These are phyloP conservation scores for Alternaria longipes DNA, from an alignment of 2,329 filamentous ascomycete species.

Conservation along the genomic window DNA sequence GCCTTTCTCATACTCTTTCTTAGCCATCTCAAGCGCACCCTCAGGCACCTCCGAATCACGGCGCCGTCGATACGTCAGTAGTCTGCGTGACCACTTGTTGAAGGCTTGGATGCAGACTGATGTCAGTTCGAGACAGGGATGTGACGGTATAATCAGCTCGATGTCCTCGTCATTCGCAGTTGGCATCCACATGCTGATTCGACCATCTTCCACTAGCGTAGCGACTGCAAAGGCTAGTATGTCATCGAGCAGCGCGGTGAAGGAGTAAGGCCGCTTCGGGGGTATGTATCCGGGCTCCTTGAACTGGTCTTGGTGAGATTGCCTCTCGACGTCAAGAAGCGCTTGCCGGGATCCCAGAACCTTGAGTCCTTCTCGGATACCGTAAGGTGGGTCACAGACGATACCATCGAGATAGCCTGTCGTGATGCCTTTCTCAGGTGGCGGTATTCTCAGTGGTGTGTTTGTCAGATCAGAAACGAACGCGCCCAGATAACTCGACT, in stretches of 20 bases:
- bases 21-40: slow-evolving; percentile 26
- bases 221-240: slow-evolving; percentile 82
- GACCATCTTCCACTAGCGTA: slow-evolving; percentile 79
- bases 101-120: slow-evolving; percentile 86
- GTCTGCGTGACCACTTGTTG: slow-evolving; percentile 88
- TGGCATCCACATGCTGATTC: slow-evolving; percentile 97
- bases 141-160: slow-evolving; percentile 78
- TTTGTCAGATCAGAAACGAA: slow-evolving; percentile 91
- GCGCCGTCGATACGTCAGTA: slow-evolving; percentile 84
- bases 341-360: slow-evolving; percentile 80
- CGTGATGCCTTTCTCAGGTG: slow-evolving; percentile 12
- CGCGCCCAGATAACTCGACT: slow-evolving; percentile 73
- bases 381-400: slow-evolving; percentile 94
- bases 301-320: slow-evolving; percentile 39
- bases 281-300: slow-evolving; percentile 71
- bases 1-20: slow-evolving; percentile 53
- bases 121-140: slow-evolving; percentile 77
- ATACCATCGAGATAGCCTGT: slow-evolving; percentile 81
- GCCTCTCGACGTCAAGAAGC: slow-evolving; percentile 33
- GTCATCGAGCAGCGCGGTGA: slow-evolving; percentile 87
- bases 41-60: slow-evolving; percentile 64
- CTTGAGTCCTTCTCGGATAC: slow-evolving; percentile 88
- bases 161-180: slow-evolving; percentile 71
- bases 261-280: slow-evolving; percentile 91
- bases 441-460: slow-evolving; percentile 67